Evolutionary conservation across 2,329 filamentous ascomycete genomes (phyloP).

Genomic region (Botrytis aclada): DNA sequence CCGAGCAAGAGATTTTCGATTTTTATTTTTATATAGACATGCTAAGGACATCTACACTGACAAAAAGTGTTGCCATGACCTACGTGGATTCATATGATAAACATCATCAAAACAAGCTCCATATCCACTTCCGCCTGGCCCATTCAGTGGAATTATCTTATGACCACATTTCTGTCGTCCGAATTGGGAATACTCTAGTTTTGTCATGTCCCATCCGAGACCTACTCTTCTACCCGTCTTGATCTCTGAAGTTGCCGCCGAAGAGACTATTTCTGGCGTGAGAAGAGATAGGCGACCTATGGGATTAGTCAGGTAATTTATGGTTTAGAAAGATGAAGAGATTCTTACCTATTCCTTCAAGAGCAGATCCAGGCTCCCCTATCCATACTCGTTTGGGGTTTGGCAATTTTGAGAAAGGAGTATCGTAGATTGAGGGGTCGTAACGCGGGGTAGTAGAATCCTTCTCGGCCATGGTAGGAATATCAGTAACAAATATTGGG

Average conservation of each 20-base stretch:
- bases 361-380: constrained; percentile 24
- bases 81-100: constrained; percentile 49
- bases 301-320: background rate
- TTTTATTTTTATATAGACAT: background rate
- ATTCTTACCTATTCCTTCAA: constrained; percentile 27
- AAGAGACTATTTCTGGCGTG: constrained; percentile 50
- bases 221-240: constrained; percentile 50
- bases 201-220: constrained; percentile 54
- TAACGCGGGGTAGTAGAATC: constrained; percentile 20
- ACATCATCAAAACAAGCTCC: constrained; percentile 50
- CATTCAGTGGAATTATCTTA: constrained; percentile 48
- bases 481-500: background rate
- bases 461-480: background rate
- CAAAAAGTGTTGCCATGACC: background rate
- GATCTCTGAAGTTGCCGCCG: constrained; percentile 49
- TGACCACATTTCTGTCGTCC: constrained; percentile 50
- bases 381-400: constrained; percentile 30
- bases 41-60: background rate
- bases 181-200: constrained; percentile 54
- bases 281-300: constrained; percentile 44
- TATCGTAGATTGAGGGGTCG: constrained; percentile 27
- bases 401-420: constrained; percentile 26
- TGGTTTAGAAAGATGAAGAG: background rate
- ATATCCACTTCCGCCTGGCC: constrained; percentile 27
- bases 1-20: background rate